Conservation (phyloP, 768 basidiomycete genomes). For the Tylopilus sp. region DNA sequence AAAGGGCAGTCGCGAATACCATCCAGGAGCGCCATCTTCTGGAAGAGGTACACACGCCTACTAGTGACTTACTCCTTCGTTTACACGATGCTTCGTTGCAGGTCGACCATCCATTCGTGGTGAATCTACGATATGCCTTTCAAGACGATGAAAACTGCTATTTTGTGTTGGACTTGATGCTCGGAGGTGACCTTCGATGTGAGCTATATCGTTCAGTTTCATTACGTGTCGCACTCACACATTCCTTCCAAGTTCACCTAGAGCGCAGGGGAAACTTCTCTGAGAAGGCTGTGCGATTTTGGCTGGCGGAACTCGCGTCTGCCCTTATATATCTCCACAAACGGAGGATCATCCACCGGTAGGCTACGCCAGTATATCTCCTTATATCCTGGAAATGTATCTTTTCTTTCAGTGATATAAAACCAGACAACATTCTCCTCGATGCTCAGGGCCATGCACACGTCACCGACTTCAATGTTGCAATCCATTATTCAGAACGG, state of each 20-base stretch:
- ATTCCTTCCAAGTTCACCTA: conserved; percentile 62
- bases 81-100: conserved; percentile 24
- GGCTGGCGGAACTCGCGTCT: conserved; percentile 82
- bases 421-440: conserved; percentile 95
- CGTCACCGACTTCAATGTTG: conserved; percentile 98
- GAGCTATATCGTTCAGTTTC: conserved; percentile 30
- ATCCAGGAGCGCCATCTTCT: conserved; percentile 91
- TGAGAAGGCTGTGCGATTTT: conserved; percentile 79
- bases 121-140: conserved; percentile 92
- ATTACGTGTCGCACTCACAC: not conserved
- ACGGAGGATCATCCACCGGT: conserved; percentile 95
- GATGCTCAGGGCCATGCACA: conserved; percentile 95
- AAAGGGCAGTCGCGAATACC: conserved; percentile 88
- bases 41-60: conserved; percentile 67
- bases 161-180: conserved; percentile 95
- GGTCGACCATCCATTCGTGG: conserved; percentile 88
- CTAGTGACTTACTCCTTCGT: conserved; percentile 9
- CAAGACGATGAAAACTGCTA: conserved; percentile 98
- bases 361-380: conserved; percentile 23
- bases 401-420: conserved; percentile 67
- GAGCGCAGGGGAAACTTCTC: conserved; percentile 64
- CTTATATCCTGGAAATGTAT: conserved; percentile 8
- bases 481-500: conserved; percentile 92
- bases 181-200: conserved; percentile 93
- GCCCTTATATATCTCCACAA: conserved; percentile 88